A percentile compares a stretch with the other conserved stretches of the same genome.
These are phyloP conservation scores for Pleurotus cornucopiae DNA, from an alignment of 768 basidiomycete species.

Conservation along the genomic window DNA sequence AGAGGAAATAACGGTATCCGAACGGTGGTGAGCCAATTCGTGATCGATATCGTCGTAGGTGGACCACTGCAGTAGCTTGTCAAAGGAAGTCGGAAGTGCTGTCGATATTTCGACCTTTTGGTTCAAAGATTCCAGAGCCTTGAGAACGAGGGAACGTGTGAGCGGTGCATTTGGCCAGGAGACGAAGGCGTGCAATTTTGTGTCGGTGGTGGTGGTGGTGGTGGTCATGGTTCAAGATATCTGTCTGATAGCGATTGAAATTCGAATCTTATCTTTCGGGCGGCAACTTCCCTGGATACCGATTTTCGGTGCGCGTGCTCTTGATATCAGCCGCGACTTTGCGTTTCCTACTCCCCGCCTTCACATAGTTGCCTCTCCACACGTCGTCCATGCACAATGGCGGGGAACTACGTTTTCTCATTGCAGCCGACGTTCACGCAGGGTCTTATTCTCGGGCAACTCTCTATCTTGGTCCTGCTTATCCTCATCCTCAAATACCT, in stretches of 20 bases:
- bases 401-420: constrained; percentile 60
- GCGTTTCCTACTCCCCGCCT: neutral
- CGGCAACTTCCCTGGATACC: neutral
- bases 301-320: constrained; percentile 4
- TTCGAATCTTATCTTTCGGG: neutral
- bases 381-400: constrained; percentile 27
- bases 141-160: constrained; percentile 38
- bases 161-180: constrained; percentile 50
- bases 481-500: constrained; percentile 88
- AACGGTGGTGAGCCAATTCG: constrained; percentile 53
- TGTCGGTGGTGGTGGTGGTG: neutral
- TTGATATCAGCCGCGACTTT: neutral
- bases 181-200: constrained; percentile 20
- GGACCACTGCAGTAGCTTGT: constrained; percentile 67
- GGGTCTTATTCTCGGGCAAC: constrained; percentile 88
- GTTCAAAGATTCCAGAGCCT: constrained; percentile 28
- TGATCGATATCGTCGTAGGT: constrained; percentile 87
- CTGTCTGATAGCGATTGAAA: neutral
- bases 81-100: constrained; percentile 12
- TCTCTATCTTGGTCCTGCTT: constrained; percentile 78
- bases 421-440: constrained; percentile 92
- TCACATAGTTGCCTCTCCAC: no score
- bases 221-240: constrained; percentile 8
- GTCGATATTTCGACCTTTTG: constrained; percentile 17
- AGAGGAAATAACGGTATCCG: constrained; percentile 58